phyloP scores from a whole-genome alignment of 768 basidiomycete species.

The Clathrus columnatus region DNA sequence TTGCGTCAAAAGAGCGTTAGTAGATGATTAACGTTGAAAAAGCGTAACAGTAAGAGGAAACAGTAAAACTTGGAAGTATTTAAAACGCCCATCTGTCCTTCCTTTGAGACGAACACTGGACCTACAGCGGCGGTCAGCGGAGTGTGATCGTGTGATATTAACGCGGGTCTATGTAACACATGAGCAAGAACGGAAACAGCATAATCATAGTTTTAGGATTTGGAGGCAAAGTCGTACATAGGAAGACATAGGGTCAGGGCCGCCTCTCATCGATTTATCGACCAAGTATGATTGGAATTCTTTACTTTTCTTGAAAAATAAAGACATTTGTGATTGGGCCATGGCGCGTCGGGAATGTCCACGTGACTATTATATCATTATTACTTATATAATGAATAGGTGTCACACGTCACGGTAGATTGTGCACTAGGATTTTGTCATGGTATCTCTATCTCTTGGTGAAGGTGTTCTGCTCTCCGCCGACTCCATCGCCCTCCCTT shows the following conservation, averaged over 20 bases:
- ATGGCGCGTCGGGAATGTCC: too few species aligned
- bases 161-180: constrained; percentile 1
- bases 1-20: constrained; percentile 12
- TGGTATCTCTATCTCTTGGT: not conserved
- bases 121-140: constrained; percentile 1
- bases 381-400: too few species aligned
- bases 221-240: not conserved
- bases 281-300: too few species aligned
- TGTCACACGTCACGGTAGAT: too few species aligned
- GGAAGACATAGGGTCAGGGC: too few species aligned
- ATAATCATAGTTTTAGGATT: too few species aligned
- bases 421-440: too few species aligned
- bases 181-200: not conserved
- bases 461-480: constrained; percentile 63
- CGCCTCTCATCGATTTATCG: too few species aligned
- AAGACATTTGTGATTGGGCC: too few species aligned
- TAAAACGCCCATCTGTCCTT: not conserved
- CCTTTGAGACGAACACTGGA: constrained; percentile 2
- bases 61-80: not conserved
- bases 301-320: too few species aligned
- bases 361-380: too few species aligned
- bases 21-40: constrained; percentile 4
- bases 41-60: constrained; percentile 3
- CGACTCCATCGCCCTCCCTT: constrained; percentile 63
- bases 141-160: not conserved